Evolutionary conservation across 108 stramenopile genomes (phyloP).

Genomic region (Nitzschia sp.): DNA sequence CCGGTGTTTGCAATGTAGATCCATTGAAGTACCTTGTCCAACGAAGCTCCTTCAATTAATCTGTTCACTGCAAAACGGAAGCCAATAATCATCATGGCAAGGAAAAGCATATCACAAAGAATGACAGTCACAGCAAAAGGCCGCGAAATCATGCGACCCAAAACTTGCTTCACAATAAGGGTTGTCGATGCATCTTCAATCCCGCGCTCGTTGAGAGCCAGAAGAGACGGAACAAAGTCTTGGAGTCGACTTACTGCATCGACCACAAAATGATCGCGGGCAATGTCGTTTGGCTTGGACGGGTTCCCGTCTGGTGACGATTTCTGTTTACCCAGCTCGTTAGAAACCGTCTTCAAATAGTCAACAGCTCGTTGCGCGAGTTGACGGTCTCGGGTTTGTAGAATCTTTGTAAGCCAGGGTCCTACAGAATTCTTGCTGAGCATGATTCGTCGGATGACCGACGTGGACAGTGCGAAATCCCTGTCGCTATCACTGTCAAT

Average conservation of each 20-base stretch:
- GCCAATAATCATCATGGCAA: constrained; percentile 38
- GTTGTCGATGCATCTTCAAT: constrained; percentile 62
- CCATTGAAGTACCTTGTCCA: constrained; percentile 34
- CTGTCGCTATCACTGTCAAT: constrained; percentile 48
- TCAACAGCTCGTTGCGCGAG: constrained; percentile 41
- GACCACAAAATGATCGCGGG: constrained; percentile 1
- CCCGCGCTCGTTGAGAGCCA: constrained; percentile 41
- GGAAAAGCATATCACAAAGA: constrained; percentile 50
- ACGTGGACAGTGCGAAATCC: constrained; percentile 33
- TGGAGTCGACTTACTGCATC: constrained; percentile 42
- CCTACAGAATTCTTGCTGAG: constrained; percentile 42
- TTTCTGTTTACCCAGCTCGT: constrained; percentile 11
- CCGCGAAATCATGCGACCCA: constrained; percentile 52
- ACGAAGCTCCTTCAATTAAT: constrained; percentile 26
- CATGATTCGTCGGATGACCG: constrained; percentile 36
- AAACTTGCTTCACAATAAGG: constrained; percentile 41
- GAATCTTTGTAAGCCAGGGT: constrained; percentile 46
- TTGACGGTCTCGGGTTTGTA: constrained; percentile 29
- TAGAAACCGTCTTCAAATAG: constrained; percentile 44
- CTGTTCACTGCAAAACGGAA: constrained; percentile 43
- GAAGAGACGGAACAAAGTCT: constrained; percentile 54
- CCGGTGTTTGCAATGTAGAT: constrained; percentile 59
- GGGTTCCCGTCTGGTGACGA: background rate
- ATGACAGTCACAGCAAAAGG: constrained; percentile 57
- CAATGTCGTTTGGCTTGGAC: background rate